Percentiles rank a stretch among this genome's conserved stretches.
These are phyloP conservation scores for Aspergillus taichungensis DNA, from an alignment of 495 filamentous ascomycete species.

Conservation along the genomic window DNA sequence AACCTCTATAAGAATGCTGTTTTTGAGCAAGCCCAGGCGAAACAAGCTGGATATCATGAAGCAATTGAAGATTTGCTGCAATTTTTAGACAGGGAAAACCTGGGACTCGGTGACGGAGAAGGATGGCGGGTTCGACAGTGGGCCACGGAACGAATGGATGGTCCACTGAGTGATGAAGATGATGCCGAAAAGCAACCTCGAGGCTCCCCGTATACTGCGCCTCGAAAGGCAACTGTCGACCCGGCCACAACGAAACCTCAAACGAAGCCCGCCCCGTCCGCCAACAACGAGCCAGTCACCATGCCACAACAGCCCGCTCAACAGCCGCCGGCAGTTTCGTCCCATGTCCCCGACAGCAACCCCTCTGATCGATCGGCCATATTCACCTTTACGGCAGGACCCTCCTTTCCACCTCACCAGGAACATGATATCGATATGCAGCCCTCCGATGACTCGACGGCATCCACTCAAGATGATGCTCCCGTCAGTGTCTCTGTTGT, in stretches of 20 bases:
- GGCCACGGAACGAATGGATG: slow-evolving; percentile 71
- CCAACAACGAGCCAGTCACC: slow-evolving; percentile 39
- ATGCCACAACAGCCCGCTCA: slow-evolving; percentile 14
- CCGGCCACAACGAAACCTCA: slow-evolving; percentile 24
- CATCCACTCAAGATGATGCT: slow-evolving; percentile 25
- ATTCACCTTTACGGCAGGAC: slow-evolving; percentile 63
- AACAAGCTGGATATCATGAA: slow-evolving; percentile 80
- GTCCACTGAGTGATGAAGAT: slow-evolving; percentile 69
- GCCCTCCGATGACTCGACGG: slow-evolving; percentile 29
- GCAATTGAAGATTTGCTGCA: slow-evolving; percentile 80
- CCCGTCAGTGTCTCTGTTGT: slow-evolving; percentile 44
- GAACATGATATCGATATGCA: slow-evolving; percentile 63
- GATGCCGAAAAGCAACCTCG: slow-evolving; percentile 45
- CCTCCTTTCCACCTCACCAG: slow-evolving; percentile 46
- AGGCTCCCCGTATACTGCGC: slow-evolving; percentile 52
- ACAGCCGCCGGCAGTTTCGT: slow-evolving; percentile 15
- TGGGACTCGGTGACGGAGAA: slow-evolving; percentile 70
- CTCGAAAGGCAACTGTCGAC: slow-evolving; percentile 41
- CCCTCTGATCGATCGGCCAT: slow-evolving; percentile 25
- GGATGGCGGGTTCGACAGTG: slow-evolving; percentile 75
- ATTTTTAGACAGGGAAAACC: slow-evolving; percentile 73
- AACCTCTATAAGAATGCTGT: slow-evolving; percentile 90
- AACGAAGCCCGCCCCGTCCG: slow-evolving; percentile 30
- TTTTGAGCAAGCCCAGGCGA: slow-evolving; percentile 62
- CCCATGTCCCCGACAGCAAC: slow-evolving; percentile 18